phyloP scores from a whole-genome alignment of 805 yeast species.

The Metschnikowia kofuensis region DNA sequence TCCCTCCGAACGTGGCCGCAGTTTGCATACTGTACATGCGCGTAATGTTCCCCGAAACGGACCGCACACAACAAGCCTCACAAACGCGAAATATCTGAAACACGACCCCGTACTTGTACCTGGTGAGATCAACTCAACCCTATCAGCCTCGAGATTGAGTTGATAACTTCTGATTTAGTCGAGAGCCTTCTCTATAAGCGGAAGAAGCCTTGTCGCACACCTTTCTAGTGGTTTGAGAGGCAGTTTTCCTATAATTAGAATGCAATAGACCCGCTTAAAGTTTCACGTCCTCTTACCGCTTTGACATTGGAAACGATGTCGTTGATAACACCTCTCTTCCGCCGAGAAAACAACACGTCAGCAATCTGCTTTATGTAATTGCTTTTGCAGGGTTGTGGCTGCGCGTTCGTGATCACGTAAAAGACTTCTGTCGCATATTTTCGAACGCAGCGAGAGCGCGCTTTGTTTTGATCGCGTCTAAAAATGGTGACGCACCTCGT shows the following conservation, averaged over 20 bases:
- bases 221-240: too few relatives aligned
- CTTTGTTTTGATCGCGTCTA: slow-evolving; percentile 5
- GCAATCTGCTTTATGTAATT: too few relatives aligned
- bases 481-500: neutral
- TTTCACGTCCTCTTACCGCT: too few relatives aligned
- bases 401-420: neutral
- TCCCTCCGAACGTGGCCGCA: neutral
- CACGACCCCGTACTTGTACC: neutral
- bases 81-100: neutral
- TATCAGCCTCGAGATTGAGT: neutral
- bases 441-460: neutral
- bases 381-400: neutral
- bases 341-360: too few relatives aligned
- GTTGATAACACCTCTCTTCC: too few relatives aligned
- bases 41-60: neutral
- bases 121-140: neutral
- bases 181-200: neutral
- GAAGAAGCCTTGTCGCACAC: too few relatives aligned
- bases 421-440: neutral
- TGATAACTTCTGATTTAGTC: neutral
- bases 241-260: too few relatives aligned
- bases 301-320: too few relatives aligned
- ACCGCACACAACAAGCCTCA: neutral
- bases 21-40: neutral
- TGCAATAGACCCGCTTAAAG: too few relatives aligned